phyloP scores from a whole-genome alignment of 163 green algal genomes.

The Prototheca cutis region DNA sequence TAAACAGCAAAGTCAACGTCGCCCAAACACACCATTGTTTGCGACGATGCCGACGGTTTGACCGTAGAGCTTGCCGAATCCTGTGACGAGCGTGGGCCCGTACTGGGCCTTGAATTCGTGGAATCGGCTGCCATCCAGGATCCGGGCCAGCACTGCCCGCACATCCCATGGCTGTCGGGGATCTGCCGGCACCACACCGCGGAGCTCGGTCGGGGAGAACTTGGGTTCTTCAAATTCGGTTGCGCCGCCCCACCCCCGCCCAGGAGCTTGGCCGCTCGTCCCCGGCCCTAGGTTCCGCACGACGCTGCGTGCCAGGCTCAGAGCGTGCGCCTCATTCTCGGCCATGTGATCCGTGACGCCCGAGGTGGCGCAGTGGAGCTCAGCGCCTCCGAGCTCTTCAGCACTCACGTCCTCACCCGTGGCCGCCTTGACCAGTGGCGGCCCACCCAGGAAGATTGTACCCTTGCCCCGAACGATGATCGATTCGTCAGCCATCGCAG shows the following conservation, averaged over 20 bases:
- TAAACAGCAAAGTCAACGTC: background rate
- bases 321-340: conserved; percentile 73
- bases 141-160: conserved; percentile 59
- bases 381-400: conserved; percentile 80
- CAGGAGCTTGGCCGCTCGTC: background rate
- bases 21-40: conserved; percentile 66
- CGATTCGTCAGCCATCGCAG: conserved; percentile 83
- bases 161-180: conserved; percentile 57
- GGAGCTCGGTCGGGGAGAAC: background rate
- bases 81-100: conserved; percentile 72
- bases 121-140: conserved; percentile 77
- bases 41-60: conserved; percentile 72
- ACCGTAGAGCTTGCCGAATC: conserved; percentile 73
- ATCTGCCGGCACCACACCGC: conserved; percentile 47
- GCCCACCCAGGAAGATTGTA: conserved; percentile 88
- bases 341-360: conserved; percentile 72
- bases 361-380: conserved; percentile 72
- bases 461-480: conserved; percentile 81
- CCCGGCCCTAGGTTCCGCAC: conserved; percentile 31
- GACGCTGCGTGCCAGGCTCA: conserved; percentile 62
- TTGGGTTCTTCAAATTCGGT: background rate
- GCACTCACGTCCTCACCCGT: conserved; percentile 82
- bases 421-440: conserved; percentile 84
- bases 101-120: conserved; percentile 89
- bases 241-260: background rate